Evolutionary conservation across 495 filamentous ascomycete species (phyloP), one percentile per base, ranked within the genome.

Genomic region (Daldinia decipiens): DNA sequence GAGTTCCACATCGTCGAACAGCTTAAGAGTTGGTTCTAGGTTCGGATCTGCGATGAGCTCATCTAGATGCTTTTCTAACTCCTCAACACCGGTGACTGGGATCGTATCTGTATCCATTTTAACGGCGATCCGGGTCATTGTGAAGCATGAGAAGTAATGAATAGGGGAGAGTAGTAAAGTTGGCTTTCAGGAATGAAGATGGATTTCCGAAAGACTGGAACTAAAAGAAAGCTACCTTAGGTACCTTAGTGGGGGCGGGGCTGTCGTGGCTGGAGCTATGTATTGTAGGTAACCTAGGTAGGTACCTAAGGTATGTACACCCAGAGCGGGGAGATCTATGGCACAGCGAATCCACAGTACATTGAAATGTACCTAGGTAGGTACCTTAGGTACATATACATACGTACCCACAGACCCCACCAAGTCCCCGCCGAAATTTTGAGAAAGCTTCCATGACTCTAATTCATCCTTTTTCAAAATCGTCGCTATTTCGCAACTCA

Each of bases 1-100:
- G 0, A 87, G 79, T 61, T 85, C 82, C 31, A 87, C 80, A 67
- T 86, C 79, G 62, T 87, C 85, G 45, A 87, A 85, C 3, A 87
- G 73, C 69, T 85, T 85, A 12, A 68, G 70, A 68, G 80, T 79
- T 26, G 84, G 76, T 0, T 75, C 62, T 4, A 80, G 59, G 4
- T 60, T 67, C 8, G 84, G 76, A 67, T 82, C 79, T 31, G 62
- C 62, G 47, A 81, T 59, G n/a, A 87, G 76, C 15, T 82, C 71
- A 52, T 84, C 81, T 21, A 87, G 74, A 68, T 87, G 85, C 21
- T 70, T 76, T 58, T 83, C 78, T 58, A 87, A 75, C 47, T 85
- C 84, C 17, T 84, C 80, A 38, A 86, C 70, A 21, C 84, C 84
- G 3, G 74, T 76, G 19, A 84, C 74, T 32, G 82, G 80, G 19